Base-by-base conservation (phyloP, 176 grass and related monocot species). In the Puccinellia tenuiflora region DNA sequence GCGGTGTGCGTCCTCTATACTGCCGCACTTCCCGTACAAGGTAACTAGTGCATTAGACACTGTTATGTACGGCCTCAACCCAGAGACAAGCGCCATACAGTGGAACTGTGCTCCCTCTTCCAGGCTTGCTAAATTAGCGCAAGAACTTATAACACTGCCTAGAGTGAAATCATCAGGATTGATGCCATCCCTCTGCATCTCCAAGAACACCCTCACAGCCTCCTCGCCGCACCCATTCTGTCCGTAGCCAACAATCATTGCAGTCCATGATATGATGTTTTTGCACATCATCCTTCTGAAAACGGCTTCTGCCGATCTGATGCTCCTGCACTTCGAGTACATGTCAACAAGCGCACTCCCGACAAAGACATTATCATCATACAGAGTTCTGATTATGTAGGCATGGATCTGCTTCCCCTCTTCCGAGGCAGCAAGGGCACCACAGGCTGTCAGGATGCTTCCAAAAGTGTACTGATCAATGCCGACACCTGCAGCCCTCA, bases 101-200 rank as follows among this genome's bases (percentile, higher is more conserved):
- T 94, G 92, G 86, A 94, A 90, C 72, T 94, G 92, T 4, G 63
- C 59, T 20, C 92, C 92, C 77, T 94, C 92, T 85, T 94, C 92
- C 64, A 94, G 29, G 80, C 92, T 91, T 39, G 92, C 92, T 33
- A 91, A 60, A 68, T 88, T 91, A 22, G 83, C 86, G 1, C 88
- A 94, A 15, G 88, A 91, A 75, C 88, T 94, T 75, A 94, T 91
- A 14, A 88, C 88, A 68, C 92, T 94, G 7, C 92, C 92, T 2
- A 91, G 83, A 34, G 92, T 86, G 71, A 78, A 94, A 78, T 91
- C 88, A 79, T 94, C 92, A 77, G 92, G 88, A 53, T 84, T 55
- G 42, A 91, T 57, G 2, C 64, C 86, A 38, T 81, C 71, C 68
- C 78, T 86, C 52, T 89, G 88, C 92, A 91, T 91, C 37, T 91